Conservation (phyloP, 2,329 filamentous ascomycete species). For the Ophiostoma novo-ulmi region DNA sequence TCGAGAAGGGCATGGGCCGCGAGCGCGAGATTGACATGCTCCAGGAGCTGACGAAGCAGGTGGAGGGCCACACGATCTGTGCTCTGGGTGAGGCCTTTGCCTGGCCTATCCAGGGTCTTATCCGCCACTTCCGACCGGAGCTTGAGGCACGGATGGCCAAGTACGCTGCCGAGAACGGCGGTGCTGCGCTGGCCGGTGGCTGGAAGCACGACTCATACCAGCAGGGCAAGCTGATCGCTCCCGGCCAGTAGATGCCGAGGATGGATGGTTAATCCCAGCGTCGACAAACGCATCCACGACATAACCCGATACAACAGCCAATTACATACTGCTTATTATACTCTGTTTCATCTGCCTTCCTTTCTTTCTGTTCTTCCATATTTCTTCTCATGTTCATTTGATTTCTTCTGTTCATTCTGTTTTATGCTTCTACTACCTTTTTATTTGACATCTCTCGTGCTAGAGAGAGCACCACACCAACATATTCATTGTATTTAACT, state of each 20-base stretch:
- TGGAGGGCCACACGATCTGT: constrained; percentile 98
- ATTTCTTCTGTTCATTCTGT: not conserved
- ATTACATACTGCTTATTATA: constrained; percentile 15
- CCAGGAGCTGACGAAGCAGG: constrained; percentile 98
- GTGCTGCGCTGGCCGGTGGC: constrained; percentile 74
- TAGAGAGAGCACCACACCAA: not conserved
- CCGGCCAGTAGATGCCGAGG: constrained; percentile 48
- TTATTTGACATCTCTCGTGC: not conserved
- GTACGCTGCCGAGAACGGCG: constrained; percentile 67
- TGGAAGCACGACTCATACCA: constrained; percentile 71
- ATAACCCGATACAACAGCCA: not conserved
- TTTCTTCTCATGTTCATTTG: not conserved
- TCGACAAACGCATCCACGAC: not conserved
- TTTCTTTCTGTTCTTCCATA: constrained; percentile 7
- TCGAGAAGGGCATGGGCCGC: constrained; percentile 84
- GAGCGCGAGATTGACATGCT: constrained; percentile 98
- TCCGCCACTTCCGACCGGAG: constrained; percentile 96
- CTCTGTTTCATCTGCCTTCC: constrained; percentile 7
- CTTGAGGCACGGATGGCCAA: constrained; percentile 85
- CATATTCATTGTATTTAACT: not conserved
- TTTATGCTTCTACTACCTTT: constrained; percentile 9
- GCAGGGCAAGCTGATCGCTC: constrained; percentile 79
- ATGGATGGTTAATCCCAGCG: not conserved
- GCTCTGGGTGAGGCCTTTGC: constrained; percentile 95
- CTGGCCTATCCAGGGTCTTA: constrained; percentile 96